Evolutionary conservation across 805 yeast genomes (phyloP).

Genomic region (Zygosaccharomyces siamensis): DNA sequence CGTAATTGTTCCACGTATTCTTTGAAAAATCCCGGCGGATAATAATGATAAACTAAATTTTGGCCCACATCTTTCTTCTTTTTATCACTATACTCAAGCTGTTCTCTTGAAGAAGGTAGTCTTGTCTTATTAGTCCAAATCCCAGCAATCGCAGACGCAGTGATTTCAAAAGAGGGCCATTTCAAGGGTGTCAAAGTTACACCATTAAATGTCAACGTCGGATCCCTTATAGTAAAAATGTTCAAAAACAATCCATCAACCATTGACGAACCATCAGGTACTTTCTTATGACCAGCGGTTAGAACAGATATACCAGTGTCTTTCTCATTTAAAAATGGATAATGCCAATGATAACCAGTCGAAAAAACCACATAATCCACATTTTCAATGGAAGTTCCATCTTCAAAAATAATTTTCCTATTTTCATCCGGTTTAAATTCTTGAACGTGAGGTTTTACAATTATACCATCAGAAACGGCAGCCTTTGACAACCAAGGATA

Average conservation of each 20-base stretch:
- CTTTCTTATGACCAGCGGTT: conserved; percentile 2
- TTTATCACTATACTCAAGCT: conserved; percentile 34
- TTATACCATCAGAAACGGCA: conserved; percentile 35
- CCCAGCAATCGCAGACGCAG: conserved; percentile 55
- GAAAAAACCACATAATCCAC: conserved; percentile 37
- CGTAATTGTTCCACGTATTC: conserved; percentile 7
- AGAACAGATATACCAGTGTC: conserved; percentile 11
- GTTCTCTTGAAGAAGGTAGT: conserved; percentile 41
- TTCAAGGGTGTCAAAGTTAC: conserved; percentile 39
- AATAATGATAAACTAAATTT: conserved; percentile 36
- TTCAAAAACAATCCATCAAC: conserved; percentile 42
- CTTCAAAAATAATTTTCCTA: conserved; percentile 28
- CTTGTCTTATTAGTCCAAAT: conserved; percentile 43
- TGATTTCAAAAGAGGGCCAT: conserved; percentile 47
- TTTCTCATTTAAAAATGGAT: conserved; percentile 14
- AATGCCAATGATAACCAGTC: conserved; percentile 43
- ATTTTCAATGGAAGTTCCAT: conserved; percentile 29
- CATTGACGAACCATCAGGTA: conserved; percentile 23
- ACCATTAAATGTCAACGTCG: conserved; percentile 44
- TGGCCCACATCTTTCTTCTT: conserved; percentile 23
- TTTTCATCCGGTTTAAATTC: conserved; percentile 29
- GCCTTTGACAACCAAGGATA: conserved; percentile 40
- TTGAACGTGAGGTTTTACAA: conserved; percentile 36
- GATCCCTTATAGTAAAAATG: conserved; percentile 41
- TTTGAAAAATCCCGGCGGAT: conserved; percentile 22